Base-by-base conservation (phyloP, 176 grass and related monocot genomes). In the Thalia dealbata region DNA sequence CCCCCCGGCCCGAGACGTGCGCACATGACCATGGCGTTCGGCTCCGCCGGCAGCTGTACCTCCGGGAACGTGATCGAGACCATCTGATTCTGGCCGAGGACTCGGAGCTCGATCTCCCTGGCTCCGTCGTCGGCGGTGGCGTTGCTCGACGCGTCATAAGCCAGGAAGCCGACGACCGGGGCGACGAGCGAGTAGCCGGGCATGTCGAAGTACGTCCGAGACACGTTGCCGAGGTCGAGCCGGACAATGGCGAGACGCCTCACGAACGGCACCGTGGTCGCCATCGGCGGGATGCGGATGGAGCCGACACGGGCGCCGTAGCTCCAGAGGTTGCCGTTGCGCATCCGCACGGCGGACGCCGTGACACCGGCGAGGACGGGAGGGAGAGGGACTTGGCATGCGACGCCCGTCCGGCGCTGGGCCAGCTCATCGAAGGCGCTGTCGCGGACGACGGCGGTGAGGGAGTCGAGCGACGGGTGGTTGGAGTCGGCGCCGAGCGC, bases 231-330 rank as follows among this genome's bases (percentile, higher is more conserved):
- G 6, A 78, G 52, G 41, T 78, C 67, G 9, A 70, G 30, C 52
- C 43, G 56, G n/a, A 78, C 76, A 66, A 78, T 11, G 64, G 67
- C 65, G 30, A 78, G 15, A 32, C 76, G n/a, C 38, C 51, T 78
- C 24, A 46, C 76, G 18, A 43, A 78, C 56, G 66, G 66, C 14
- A 29, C 76, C 3, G 66, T 19, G 12, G 9, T 71, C 30, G 52
- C 29, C 21, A 66, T 44, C 32, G 76, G 76, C 13, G 66, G 65
- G 65, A 78, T 58, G 52, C 25, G 30, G 76, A 78, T 19, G 2
- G 66, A 60, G 13, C 50, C 67, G 43, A 67, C 3, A 9, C 54
- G 41, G 18, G 52, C 35, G 38, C 76, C 76, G 2, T 5, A 45
- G 76, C 7, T 78, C 76, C 76, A 71, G 1, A 78, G 22, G 32